These are phyloP conservation scores for Schizophyllum amplum DNA, from an alignment of 1,284 basidiomycete species.

Conservation along the genomic window DNA sequence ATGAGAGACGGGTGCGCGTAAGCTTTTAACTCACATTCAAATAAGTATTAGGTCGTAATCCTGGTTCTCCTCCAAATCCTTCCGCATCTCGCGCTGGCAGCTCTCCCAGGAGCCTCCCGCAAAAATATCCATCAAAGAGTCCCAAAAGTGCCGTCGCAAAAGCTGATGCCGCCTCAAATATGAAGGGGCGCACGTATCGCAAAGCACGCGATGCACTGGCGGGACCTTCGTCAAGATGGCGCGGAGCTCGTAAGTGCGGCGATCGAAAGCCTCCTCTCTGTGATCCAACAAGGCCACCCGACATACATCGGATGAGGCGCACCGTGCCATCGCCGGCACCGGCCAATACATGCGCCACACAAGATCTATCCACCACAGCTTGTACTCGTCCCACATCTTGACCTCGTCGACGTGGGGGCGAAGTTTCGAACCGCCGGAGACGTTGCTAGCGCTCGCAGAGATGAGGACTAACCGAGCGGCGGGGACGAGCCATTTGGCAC, in stretches of 20 bases:
- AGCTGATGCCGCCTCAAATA: neutral
- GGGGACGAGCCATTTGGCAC: neutral
- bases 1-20: too few species aligned
- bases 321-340: too few species aligned
- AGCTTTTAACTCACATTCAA: too few species aligned
- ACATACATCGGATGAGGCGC: too few species aligned
- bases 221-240: too few species aligned
- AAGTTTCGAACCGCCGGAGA: neutral
- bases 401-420: neutral
- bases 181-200: too few species aligned
- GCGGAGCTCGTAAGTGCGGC: too few species aligned
- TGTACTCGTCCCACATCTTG: neutral
- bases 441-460: neutral
- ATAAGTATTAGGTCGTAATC: too few species aligned
- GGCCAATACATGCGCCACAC: neutral
- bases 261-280: neutral
- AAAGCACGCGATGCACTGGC: too few species aligned
- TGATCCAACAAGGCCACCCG: neutral
- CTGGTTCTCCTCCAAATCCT: neutral
- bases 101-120: neutral
- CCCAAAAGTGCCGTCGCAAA: neutral
- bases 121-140: neutral
- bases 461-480: neutral
- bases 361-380: neutral
- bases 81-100: neutral